Evolutionary conservation across 2,329 filamentous ascomycete genomes (phyloP).

Genomic region (Cladosporium sp.): DNA sequence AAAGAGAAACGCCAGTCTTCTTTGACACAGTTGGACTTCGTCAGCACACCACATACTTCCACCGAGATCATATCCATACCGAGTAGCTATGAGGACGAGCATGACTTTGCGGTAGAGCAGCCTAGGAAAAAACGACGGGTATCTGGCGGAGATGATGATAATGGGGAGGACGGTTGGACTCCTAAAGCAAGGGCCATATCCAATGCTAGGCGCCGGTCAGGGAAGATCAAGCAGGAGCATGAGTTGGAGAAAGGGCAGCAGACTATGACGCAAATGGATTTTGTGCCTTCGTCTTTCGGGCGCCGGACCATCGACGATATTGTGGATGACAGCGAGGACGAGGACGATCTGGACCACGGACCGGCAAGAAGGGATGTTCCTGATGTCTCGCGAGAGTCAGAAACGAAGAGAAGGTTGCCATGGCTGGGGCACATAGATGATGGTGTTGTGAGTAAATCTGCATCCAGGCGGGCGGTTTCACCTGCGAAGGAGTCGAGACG

Average conservation of each 20-base stretch:
- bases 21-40: constrained; percentile 13
- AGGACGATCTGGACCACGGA: neutral
- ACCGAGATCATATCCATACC: neutral
- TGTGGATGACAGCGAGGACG: constrained; percentile 2
- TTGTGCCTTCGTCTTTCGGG: neutral
- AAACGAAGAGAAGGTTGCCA: neutral
- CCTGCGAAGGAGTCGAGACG: neutral
- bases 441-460: neutral
- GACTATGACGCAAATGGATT: constrained; percentile 13
- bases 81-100: neutral
- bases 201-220: neutral
- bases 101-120: constrained; percentile 1
- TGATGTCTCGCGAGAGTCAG: neutral
- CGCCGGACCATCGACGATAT: neutral
- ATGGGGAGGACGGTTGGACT: constrained; percentile 3
- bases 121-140: constrained; percentile 7
- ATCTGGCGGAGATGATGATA: neutral
- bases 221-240: neutral
- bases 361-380: neutral
- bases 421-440: neutral
- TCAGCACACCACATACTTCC: constrained; percentile 7
- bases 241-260: constrained; percentile 10
- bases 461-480: neutral
- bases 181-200: neutral
- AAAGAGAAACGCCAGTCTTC: constrained; percentile 12